Conservation (phyloP, 352 stramenopile genomes). For the Vaucheria bursata region DNA sequence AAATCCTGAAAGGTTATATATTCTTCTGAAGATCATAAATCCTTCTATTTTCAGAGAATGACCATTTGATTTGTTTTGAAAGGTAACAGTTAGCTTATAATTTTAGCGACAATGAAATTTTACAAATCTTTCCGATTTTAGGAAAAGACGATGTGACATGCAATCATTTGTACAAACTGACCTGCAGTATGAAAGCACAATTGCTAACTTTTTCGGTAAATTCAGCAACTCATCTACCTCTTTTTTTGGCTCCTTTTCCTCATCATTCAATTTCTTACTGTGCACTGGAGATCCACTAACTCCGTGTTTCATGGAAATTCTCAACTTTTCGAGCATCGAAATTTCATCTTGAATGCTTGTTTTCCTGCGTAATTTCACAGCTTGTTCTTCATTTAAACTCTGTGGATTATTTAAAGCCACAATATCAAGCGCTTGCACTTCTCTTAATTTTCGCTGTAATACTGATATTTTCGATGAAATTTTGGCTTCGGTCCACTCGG, state of each 20-base stretch:
- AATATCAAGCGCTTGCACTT: slow-evolving; percentile 25
- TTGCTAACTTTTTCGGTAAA: slow-evolving; percentile 24
- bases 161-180: too few species aligned
- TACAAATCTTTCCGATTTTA: too few species aligned
- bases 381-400: slow-evolving; percentile 19
- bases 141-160: too few species aligned
- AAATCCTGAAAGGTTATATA: too few species aligned
- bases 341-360: slow-evolving; percentile 19
- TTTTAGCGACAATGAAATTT: too few species aligned
- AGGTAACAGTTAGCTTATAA: too few species aligned
- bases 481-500: neutral
- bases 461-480: neutral
- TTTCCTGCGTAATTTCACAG: slow-evolving; percentile 25
- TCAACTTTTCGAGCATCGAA: slow-evolving; percentile 16
- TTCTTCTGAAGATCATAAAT: too few species aligned
- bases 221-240: slow-evolving; percentile 2
- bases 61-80: too few species aligned
- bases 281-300: too few species aligned
- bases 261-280: too few species aligned
- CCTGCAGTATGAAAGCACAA: slow-evolving; percentile 31
- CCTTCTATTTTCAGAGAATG: too few species aligned
- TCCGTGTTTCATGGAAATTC: slow-evolving; percentile 6
- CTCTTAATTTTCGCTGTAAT: neutral
- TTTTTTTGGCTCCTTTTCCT: slow-evolving; percentile 1
- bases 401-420: slow-evolving; percentile 12